A percentile compares a stretch with the other conserved stretches of the same genome.
phyloP scores from a whole-genome alignment of 2,329 filamentous ascomycete genomes.

The Cercospora sp. region DNA sequence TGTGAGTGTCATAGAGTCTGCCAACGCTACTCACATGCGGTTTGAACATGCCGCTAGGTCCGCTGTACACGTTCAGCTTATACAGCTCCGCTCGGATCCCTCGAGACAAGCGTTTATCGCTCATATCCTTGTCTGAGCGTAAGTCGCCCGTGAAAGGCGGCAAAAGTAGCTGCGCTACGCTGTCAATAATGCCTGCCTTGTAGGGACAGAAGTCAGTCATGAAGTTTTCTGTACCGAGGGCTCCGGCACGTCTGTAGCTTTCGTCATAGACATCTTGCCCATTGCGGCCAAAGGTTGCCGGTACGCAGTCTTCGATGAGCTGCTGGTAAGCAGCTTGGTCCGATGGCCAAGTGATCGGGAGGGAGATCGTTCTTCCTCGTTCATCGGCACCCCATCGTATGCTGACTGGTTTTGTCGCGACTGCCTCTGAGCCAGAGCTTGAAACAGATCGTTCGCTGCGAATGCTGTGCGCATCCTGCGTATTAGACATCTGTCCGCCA shows the following conservation, averaged over 20 bases:
- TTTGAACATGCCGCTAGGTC: not conserved
- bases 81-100: slow-evolving; percentile 15
- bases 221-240: not conserved
- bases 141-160: not conserved
- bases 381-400: not conserved
- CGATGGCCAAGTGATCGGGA: not conserved
- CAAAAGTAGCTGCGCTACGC: not conserved
- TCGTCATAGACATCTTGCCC: not conserved
- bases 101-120: not conserved
- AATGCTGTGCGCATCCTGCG: no score
- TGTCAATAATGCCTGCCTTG: not conserved
- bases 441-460: no score
- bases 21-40: not conserved
- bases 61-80: slow-evolving; percentile 17
- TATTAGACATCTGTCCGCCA: not conserved
- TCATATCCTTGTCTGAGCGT: not conserved
- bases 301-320: not conserved
- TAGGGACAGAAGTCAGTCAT: not conserved
- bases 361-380: not conserved
- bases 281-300: not conserved
- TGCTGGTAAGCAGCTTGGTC: not conserved
- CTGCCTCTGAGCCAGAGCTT: no score
- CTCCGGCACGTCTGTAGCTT: not conserved
- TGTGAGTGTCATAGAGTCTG: no score
- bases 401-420: not conserved